Base-by-base conservation (phyloP, 2,329 filamentous ascomycete species). In the Cordyceps tenuipes region DNA sequence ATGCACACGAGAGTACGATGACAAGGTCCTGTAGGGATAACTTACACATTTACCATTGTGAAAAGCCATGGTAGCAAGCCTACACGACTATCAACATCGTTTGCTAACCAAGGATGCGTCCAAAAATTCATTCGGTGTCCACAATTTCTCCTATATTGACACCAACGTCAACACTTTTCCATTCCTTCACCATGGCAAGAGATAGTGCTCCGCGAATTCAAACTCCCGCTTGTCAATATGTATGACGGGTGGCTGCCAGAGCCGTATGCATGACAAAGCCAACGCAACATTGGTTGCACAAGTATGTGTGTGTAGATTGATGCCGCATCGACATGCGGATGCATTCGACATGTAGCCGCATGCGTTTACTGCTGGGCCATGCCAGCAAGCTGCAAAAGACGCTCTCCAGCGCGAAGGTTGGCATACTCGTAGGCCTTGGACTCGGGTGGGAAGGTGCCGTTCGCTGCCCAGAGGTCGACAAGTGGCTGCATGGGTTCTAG, bases 401-500 rank as follows among this genome's bases (percentile, higher is more conserved):
- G 77, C 69, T 87, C 80, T 43, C 84, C 84, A 41, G 79, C 83
- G 61, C 77, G 77, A 49, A 85, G 70, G 68, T 87, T 87, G 63
- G 84, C 83, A 66, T 83, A 85, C 63, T 84, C 81, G 68, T 86
- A 86, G 2, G 83, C 84, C 73, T 84, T 86, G 47, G 83, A 86
- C 63, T 89, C 88, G 13, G 85, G 83, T 2, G 91, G 91, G 67
- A 97, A 89, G 29, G 92, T 89, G 62, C 92, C 91, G 70, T 93
- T 93, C 63, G 87, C 87, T 29, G 91, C 86, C 88, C 92, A 97
- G 52, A 97, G 82, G 68, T 97, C 91, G 66, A 97, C 90, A 66
- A 97, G 76, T 29, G 90, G 91, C 77, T 95, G 90, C 91, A 97
- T 96, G 23, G 93, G 93, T 79, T 97, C 92, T 68, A 95, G 83